Conservation (phyloP, 202 grass and related monocot genomes). For the Panicum virgatum region DNA sequence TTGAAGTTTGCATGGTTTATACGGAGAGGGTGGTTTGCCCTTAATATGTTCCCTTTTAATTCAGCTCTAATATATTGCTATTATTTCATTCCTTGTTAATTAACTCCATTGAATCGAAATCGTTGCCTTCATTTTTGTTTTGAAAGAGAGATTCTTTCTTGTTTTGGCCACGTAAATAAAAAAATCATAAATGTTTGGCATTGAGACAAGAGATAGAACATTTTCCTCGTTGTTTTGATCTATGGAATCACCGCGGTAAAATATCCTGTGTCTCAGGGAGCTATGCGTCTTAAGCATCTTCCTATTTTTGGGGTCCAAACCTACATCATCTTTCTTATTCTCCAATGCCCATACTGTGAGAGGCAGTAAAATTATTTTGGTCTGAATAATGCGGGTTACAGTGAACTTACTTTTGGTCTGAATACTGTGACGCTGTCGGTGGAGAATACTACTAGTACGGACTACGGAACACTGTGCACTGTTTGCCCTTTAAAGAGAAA, state of each 20-base stretch:
- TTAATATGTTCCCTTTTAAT: too few species aligned
- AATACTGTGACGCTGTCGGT: constrained; percentile 1
- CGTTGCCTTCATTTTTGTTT: neutral
- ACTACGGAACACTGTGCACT: neutral
- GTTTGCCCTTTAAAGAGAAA: neutral
- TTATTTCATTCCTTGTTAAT: neutral
- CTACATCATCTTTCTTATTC: neutral
- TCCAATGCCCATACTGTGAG: neutral
- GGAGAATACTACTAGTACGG: neutral
- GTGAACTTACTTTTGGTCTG: neutral
- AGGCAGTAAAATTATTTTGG: neutral
- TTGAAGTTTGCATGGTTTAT: too few species aligned
- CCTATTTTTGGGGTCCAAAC: neutral
- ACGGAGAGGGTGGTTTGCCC: too few species aligned
- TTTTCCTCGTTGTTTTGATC: constrained; percentile 11
- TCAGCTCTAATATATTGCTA: too few species aligned
- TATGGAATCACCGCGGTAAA: neutral
- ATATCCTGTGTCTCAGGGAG: neutral
- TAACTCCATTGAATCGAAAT: neutral
- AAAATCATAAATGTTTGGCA: neutral
- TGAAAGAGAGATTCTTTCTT: neutral
- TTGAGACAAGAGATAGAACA: neutral
- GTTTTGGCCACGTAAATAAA: neutral
- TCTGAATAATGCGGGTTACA: neutral
- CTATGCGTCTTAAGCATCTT: neutral